Evolutionary conservation across 306 rosid species (phyloP).

Genomic region (Senna siamea): DNA sequence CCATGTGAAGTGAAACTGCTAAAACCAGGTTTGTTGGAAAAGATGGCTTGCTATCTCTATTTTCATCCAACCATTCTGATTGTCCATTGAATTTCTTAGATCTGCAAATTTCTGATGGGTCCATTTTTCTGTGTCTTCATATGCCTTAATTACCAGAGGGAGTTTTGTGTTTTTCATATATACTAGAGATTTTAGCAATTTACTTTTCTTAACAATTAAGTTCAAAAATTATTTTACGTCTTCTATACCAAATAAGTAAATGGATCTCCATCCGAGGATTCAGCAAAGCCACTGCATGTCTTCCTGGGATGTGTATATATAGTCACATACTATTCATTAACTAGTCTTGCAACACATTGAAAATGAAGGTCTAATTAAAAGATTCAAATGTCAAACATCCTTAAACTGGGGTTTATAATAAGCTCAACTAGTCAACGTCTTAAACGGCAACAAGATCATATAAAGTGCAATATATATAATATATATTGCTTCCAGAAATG

Average conservation of each 20-base stretch:
- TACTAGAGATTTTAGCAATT: too few species aligned
- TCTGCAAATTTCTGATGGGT: conserved; percentile 26
- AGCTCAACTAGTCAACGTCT: not conserved
- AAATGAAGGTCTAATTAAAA: not conserved
- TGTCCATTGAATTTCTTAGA: not conserved
- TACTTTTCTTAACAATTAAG: too few species aligned
- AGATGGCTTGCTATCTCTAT: conserved; percentile 12
- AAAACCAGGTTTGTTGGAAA: conserved; percentile 5
- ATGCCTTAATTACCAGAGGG: not conserved
- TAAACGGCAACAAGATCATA: not conserved
- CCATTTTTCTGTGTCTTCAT: conserved; percentile 26
- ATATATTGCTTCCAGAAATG: not conserved
- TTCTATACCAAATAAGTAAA: too few species aligned
- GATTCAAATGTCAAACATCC: too few species aligned
- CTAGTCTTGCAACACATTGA: too few species aligned
- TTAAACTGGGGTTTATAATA: not conserved
- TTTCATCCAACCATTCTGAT: conserved; percentile 4
- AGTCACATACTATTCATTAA: too few species aligned
- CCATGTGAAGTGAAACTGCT: conserved; percentile 31
- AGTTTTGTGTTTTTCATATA: too few species aligned
- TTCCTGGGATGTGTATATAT: too few species aligned
- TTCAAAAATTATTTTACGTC: too few species aligned
- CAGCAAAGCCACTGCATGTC: too few species aligned
- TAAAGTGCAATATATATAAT: too few species aligned
- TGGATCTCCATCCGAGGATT: too few species aligned